phyloP scores from a whole-genome alignment of 2,329 filamentous ascomycete species.

The Xylariaceae sp. region DNA sequence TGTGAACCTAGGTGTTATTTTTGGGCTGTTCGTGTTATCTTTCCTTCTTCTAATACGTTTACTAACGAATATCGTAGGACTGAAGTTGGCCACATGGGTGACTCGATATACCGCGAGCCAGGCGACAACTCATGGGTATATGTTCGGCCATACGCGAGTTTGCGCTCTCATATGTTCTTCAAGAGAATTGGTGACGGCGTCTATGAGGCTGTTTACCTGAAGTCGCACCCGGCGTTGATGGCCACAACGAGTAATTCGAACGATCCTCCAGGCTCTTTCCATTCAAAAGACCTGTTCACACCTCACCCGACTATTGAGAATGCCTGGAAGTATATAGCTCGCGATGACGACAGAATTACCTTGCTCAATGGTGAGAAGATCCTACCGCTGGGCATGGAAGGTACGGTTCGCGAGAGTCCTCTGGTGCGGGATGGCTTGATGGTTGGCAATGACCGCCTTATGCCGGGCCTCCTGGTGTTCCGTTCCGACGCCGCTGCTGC shows the following conservation, averaged over 20 bases:
- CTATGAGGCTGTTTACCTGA: slow-evolving; percentile 44
- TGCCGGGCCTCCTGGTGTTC: slow-evolving; percentile 43
- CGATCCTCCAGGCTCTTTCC: slow-evolving; percentile 45
- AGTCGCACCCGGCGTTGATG: slow-evolving; percentile 43
- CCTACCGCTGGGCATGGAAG: slow-evolving; percentile 44
- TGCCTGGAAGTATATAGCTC: slow-evolving; percentile 47
- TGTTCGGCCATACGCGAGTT: slow-evolving; percentile 45
- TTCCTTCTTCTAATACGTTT: background rate
- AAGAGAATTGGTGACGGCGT: slow-evolving; percentile 43
- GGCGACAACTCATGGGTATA: slow-evolving; percentile 51
- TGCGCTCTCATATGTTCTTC: slow-evolving; percentile 46
- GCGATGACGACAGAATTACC: slow-evolving; percentile 47
- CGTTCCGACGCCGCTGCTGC: slow-evolving; percentile 33
- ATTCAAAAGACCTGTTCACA: slow-evolving; percentile 44
- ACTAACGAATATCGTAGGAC: slow-evolving; percentile 41
- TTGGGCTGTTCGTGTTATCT: slow-evolving; percentile 44
- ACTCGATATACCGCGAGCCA: slow-evolving; percentile 46
- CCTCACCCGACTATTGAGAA: slow-evolving; percentile 45
- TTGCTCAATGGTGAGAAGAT: slow-evolving; percentile 49
- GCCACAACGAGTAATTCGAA: slow-evolving; percentile 41
- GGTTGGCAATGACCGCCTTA: slow-evolving; percentile 42
- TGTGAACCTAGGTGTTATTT: slow-evolving; percentile 46
- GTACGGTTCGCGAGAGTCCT: slow-evolving; percentile 41
- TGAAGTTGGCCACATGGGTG: slow-evolving; percentile 50
- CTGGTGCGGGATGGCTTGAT: slow-evolving; percentile 43